Conservation (phyloP, 1,284 basidiomycete genomes). For the Puccinia coronata region DNA sequence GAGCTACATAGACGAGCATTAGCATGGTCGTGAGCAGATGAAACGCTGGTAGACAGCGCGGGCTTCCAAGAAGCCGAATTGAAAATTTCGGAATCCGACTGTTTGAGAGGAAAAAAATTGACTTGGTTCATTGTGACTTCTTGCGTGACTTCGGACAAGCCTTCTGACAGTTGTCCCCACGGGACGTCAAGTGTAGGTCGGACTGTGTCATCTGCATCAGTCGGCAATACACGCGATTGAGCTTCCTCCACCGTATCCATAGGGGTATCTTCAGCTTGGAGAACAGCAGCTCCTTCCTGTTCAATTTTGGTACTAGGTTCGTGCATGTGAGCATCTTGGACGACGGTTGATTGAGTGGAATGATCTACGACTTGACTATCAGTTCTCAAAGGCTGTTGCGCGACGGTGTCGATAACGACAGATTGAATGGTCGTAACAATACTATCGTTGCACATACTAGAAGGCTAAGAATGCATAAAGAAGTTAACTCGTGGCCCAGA, state of each 20-base stretch:
- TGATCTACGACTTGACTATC: background rate
- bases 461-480: background rate
- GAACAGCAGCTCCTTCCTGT: background rate
- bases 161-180: conserved; percentile 23
- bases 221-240: background rate
- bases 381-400: background rate
- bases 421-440: background rate
- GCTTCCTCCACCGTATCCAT: background rate
- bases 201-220: background rate
- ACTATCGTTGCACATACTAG: background rate
- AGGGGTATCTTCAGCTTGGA: background rate
- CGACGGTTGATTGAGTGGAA: background rate
- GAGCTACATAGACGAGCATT: background rate
- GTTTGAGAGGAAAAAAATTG: conserved; percentile 29
- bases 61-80: conserved; percentile 13
- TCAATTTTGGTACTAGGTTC: background rate
- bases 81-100: conserved; percentile 6
- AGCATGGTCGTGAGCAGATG: background rate
- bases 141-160: background rate
- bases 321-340: background rate
- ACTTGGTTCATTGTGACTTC: conserved; percentile 28
- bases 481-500: background rate
- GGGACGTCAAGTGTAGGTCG: background rate
- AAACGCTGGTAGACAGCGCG: conserved; percentile 14
- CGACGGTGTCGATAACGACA: background rate